phyloP scores from a whole-genome alignment of 2,329 filamentous ascomycete genomes.

The Hortaea sp. region DNA sequence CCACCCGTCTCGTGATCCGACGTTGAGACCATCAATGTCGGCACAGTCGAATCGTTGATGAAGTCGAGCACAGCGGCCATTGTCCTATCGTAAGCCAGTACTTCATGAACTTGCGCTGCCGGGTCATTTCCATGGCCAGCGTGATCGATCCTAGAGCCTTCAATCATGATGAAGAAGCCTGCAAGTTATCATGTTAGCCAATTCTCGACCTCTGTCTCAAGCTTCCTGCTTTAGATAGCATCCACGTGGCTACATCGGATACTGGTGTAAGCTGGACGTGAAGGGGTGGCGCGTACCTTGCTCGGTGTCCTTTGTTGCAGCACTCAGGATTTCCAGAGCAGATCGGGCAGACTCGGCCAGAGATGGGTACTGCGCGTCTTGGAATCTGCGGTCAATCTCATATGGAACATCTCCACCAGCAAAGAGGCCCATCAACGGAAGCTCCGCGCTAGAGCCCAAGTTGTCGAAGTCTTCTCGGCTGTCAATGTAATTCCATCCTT shows the following conservation, averaged over 20 bases:
- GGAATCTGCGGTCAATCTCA: slow-evolving; percentile 77
- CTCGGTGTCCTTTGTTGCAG: slow-evolving; percentile 72
- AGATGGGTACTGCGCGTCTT: slow-evolving; percentile 73
- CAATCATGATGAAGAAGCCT: slow-evolving; percentile 92
- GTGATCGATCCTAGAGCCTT: slow-evolving; percentile 92
- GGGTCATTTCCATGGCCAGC: slow-evolving; percentile 59
- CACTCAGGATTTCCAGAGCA: slow-evolving; percentile 67
- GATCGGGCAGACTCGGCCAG: slow-evolving; percentile 84
- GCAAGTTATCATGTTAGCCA: background rate
- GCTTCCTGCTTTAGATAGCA: too few relatives aligned
- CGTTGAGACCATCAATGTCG: slow-evolving; percentile 76
- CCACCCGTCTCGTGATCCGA: slow-evolving; percentile 97
- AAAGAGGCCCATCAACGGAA: slow-evolving; percentile 81
- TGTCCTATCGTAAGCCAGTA: slow-evolving; percentile 85
- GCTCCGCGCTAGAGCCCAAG: slow-evolving; percentile 58
- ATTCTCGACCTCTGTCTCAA: too few relatives aligned
- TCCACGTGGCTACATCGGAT: too few relatives aligned
- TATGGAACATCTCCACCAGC: slow-evolving; percentile 77
- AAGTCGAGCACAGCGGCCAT: slow-evolving; percentile 80
- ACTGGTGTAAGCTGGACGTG: too few relatives aligned
- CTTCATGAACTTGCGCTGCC: slow-evolving; percentile 59
- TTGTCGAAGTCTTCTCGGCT: slow-evolving; percentile 61
- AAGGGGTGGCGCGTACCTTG: slow-evolving; percentile 44
- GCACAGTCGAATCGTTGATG: slow-evolving; percentile 59
- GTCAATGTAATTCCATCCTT: slow-evolving; percentile 68